Conservation (phyloP, 768 basidiomycete genomes). For the Auriscalpium vulgare region DNA sequence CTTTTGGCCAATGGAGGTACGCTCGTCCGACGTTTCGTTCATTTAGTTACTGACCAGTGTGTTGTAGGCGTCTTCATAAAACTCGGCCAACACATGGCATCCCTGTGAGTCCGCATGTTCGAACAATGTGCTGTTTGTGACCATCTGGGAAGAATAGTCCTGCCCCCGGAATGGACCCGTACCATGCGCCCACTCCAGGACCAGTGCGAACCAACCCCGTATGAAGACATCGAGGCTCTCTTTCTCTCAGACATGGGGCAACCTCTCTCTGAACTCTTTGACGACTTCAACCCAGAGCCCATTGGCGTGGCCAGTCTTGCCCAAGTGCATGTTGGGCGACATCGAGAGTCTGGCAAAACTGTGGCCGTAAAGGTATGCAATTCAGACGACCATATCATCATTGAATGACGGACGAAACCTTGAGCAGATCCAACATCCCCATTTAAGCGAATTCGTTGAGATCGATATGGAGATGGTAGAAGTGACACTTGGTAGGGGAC, state of each 20-base stretch:
- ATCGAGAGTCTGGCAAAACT: slow-evolving; percentile 57
- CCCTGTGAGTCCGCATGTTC: slow-evolving; percentile 32
- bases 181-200: slow-evolving; percentile 71
- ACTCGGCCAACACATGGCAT: slow-evolving; percentile 84
- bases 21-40: slow-evolving; percentile 15
- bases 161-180: slow-evolving; percentile 57
- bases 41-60: neutral
- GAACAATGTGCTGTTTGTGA: slow-evolving; percentile 17
- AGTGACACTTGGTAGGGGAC: slow-evolving; percentile 49
- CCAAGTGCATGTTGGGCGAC: slow-evolving; percentile 84
- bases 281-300: slow-evolving; percentile 77
- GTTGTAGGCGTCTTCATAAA: slow-evolving; percentile 73
- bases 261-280: slow-evolving; percentile 68
- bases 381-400: neutral
- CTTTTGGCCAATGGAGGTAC: slow-evolving; percentile 82
- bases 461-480: slow-evolving; percentile 88
- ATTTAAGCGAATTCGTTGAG: slow-evolving; percentile 83
- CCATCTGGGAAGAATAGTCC: slow-evolving; percentile 32
- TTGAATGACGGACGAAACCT: slow-evolving; percentile 7
- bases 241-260: slow-evolving; percentile 74
- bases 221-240: slow-evolving; percentile 55
- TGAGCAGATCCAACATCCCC: slow-evolving; percentile 79
- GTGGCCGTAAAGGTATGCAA: slow-evolving; percentile 78
- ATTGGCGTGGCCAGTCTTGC: slow-evolving; percentile 95
- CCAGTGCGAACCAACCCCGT: slow-evolving; percentile 85